phyloP scores from a whole-genome alignment of 768 basidiomycete species.

The Lentinula sp. region DNA sequence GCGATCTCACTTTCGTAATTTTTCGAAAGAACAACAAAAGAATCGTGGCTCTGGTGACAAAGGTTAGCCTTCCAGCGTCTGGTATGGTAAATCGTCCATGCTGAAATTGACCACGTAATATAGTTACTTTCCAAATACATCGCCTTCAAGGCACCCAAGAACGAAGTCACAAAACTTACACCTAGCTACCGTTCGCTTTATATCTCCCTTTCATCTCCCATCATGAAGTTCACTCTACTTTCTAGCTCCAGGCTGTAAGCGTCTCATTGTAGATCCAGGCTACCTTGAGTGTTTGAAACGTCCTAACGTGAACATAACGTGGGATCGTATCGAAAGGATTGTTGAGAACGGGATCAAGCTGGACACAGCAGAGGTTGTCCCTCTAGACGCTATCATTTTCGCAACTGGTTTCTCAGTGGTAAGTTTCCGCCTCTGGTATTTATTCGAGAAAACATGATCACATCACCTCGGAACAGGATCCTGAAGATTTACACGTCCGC shows the following conservation, averaged over 20 bases:
- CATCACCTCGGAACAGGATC: constrained; percentile 21
- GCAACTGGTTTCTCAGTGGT: constrained; percentile 50
- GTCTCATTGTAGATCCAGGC: constrained; percentile 54
- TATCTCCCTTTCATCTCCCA: background rate
- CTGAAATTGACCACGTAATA: background rate
- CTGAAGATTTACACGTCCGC: constrained; percentile 27
- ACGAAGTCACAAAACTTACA: constrained; percentile 38
- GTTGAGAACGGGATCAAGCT: constrained; percentile 45
- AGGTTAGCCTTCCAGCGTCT: constrained; percentile 18
- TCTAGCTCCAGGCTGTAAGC: constrained; percentile 55
- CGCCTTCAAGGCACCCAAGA: constrained; percentile 38
- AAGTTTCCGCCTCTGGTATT: constrained; percentile 11
- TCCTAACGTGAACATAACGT: constrained; percentile 46
- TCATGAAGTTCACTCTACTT: too few relatives aligned
- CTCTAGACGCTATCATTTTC: constrained; percentile 53
- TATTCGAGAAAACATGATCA: background rate
- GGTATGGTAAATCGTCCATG: background rate
- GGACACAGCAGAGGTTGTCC: constrained; percentile 40
- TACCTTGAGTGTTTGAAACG: constrained; percentile 48
- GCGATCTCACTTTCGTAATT: constrained; percentile 28
- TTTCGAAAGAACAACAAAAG: constrained; percentile 34
- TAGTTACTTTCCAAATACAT: constrained; percentile 43
- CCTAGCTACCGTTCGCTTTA: constrained; percentile 43
- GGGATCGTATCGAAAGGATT: constrained; percentile 41
- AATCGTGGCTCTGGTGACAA: constrained; percentile 21